These are phyloP conservation scores for Tulasnella sp. DNA, from an alignment of 768 basidiomycete species.

Conservation along the genomic window DNA sequence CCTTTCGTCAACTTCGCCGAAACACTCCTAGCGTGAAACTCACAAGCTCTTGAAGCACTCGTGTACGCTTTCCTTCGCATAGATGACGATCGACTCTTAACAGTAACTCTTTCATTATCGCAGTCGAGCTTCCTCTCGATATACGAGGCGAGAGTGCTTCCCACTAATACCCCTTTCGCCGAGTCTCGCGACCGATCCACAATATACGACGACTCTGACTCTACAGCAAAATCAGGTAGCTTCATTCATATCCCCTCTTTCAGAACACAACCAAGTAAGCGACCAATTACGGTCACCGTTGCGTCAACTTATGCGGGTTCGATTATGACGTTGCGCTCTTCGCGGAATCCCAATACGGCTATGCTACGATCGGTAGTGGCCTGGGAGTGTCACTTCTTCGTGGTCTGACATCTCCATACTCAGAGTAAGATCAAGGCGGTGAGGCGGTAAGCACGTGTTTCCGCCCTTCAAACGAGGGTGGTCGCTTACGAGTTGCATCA, in stretches of 20 bases:
- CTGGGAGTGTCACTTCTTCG: slow-evolving; percentile 83
- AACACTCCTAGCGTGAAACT: slow-evolving; percentile 82
- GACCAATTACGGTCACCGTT: slow-evolving; percentile 93
- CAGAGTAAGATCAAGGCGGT: slow-evolving; percentile 88
- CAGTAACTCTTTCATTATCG: neutral
- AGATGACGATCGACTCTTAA: no score
- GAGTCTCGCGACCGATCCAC: slow-evolving; percentile 82
- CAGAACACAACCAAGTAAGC: slow-evolving; percentile 39
- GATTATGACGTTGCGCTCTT: slow-evolving; percentile 92
- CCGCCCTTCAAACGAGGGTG: neutral
- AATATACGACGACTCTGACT: slow-evolving; percentile 56
- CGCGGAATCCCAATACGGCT: slow-evolving; percentile 95
- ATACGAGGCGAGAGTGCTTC: slow-evolving; percentile 78
- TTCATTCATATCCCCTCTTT: neutral
- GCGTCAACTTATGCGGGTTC: slow-evolving; percentile 81
- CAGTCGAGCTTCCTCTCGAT: slow-evolving; percentile 83
- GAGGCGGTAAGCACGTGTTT: slow-evolving; percentile 26
- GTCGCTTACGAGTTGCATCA: slow-evolving; percentile 24
- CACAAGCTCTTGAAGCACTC: slow-evolving; percentile 91
- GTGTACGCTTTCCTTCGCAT: slow-evolving; percentile 44
- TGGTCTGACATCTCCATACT: slow-evolving; percentile 86
- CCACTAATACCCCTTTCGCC: slow-evolving; percentile 93
- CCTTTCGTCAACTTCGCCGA: no score
- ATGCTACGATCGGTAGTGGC: slow-evolving; percentile 75
- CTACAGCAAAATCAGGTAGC: no score